Evolutionary conservation across 2,329 filamentous ascomycete species (phyloP), one percentile per base, ranked within the genome.

Genomic region (Calonectria hongkongensis): DNA sequence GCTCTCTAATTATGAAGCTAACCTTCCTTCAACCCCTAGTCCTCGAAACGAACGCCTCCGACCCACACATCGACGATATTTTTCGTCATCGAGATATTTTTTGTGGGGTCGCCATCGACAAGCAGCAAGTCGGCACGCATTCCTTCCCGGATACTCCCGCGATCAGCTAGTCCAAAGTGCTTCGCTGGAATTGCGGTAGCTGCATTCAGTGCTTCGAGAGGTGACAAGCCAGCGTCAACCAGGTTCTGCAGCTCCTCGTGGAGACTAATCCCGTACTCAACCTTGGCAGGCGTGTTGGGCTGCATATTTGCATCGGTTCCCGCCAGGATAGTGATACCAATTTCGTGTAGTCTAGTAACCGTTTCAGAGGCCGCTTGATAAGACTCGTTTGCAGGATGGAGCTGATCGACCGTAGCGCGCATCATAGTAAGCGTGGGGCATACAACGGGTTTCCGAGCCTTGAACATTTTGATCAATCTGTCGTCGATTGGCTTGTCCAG

Each of bases 351-450:
- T 21, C 8, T 56, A 2, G 33, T 70, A 25, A 65, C 68, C 18
- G 68, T 70, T 21, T 70, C 58, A 2, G 60, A 27, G 7, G 68
- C 68, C 4, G 68, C 47, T 9, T 30, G 5, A n/a, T 54, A 70
- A 12, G 68, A 70, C n/a, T 41, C 33, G 13, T 70, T 70, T 33
- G 60, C 21, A 16, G 68, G 68, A 43, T 21, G 58, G 36, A 64
- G 43, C 33, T 70, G 58, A 3, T 70, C 58, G 18, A 70, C 39
- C 9, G 47, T 65, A n/a, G 58, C 60, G 16, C 68, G 58, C 68
- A 70, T 70, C 68, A 70, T 70, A 4, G 68, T 70, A 8, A 70
- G 60, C 5, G 68, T 70, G 7, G 68, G 68, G 21, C 68, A 70
- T 4, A 70, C 25, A 27, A 70, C 30, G 4, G 68, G 63, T 36